phyloP scores from a whole-genome alignment of 1,139 yeast species.

The Pneumocystis carinii region DNA sequence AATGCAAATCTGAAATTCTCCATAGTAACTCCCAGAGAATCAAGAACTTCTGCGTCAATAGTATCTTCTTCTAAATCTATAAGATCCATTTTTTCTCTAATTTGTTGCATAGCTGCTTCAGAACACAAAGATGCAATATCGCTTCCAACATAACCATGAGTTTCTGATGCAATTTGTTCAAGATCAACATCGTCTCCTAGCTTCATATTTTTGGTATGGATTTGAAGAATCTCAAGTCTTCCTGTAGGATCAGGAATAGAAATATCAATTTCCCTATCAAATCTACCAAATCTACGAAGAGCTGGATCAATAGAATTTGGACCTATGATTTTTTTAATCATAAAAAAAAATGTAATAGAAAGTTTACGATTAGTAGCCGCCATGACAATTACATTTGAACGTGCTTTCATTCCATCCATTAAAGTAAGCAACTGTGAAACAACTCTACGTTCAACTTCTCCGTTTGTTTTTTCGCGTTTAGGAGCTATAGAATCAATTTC shows the following conservation, averaged over 20 bases:
- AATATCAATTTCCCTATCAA: slow-evolving; percentile 96
- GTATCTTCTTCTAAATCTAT: slow-evolving; percentile 96
- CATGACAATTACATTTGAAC: slow-evolving; percentile 91
- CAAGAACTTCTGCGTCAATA: slow-evolving; percentile 92
- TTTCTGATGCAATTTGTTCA: slow-evolving; percentile 77
- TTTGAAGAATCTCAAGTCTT: slow-evolving; percentile 86
- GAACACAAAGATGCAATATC: slow-evolving; percentile 88
- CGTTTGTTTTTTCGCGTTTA: slow-evolving; percentile 98
- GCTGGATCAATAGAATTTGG: slow-evolving; percentile 92
- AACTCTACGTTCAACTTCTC: slow-evolving; percentile 97
- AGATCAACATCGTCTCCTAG: slow-evolving; percentile 87
- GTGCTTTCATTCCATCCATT: slow-evolving; percentile 99
- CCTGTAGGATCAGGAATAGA: slow-evolving; percentile 99
- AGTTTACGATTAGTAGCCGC: slow-evolving; percentile 87
- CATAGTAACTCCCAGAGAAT: slow-evolving; percentile 95
- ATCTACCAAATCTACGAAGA: slow-evolving; percentile 94
- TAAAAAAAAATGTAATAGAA: not conserved
- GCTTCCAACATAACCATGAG: slow-evolving; percentile 98
- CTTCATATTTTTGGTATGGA: slow-evolving; percentile 95
- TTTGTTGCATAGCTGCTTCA: slow-evolving; percentile 97
- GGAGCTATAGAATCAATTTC: slow-evolving; percentile 99
- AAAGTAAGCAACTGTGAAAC: slow-evolving; percentile 91
- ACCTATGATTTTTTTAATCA: not conserved
- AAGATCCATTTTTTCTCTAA: slow-evolving; percentile 97
- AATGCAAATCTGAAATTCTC: slow-evolving; percentile 96